Percentiles rank a stretch among this genome's conserved stretches.
These are phyloP conservation scores for Trypanosoma vivax DNA, from an alignment of 208 protist genomes.

Conservation along the genomic window DNA sequence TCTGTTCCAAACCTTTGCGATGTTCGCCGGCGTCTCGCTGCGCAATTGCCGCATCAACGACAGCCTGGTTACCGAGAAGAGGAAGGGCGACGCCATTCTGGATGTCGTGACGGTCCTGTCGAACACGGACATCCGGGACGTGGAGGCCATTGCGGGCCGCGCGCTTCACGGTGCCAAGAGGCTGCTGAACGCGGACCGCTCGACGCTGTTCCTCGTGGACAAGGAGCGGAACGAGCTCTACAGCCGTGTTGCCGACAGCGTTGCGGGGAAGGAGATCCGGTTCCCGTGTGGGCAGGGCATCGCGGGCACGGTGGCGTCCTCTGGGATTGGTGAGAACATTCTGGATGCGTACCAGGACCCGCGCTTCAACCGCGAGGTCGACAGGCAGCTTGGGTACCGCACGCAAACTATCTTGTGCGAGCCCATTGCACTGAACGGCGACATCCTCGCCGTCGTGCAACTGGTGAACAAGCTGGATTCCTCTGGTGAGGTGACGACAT, in stretches of 20 bases:
- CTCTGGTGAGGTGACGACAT: constrained; percentile 40
- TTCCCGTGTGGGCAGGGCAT: constrained; percentile 61
- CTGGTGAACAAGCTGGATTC: constrained; percentile 75
- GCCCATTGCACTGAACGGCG: constrained; percentile 67
- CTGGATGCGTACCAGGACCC: constrained; percentile 61
- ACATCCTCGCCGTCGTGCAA: constrained; percentile 83
- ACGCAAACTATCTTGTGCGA: constrained; percentile 38
- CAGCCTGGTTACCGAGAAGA: constrained; percentile 45
- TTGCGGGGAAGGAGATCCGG: constrained; percentile 48
- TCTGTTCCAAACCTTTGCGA: constrained; percentile 57
- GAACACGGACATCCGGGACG: constrained; percentile 63
- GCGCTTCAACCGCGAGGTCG: constrained; percentile 58
- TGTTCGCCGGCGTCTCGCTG: constrained; percentile 78
- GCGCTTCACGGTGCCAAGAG: constrained; percentile 60
- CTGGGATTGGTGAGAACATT: constrained; percentile 54
- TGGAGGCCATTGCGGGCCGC: constrained; percentile 48
- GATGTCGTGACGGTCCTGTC: constrained; percentile 55
- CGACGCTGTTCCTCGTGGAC: constrained; percentile 61
- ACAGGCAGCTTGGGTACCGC: constrained; percentile 61
- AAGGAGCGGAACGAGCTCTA: constrained; percentile 78
- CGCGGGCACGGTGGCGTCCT: constrained; percentile 49
- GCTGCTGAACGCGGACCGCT: constrained; percentile 57
- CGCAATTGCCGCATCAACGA: constrained; percentile 75
- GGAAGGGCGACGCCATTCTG: constrained; percentile 54
- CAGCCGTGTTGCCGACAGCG: constrained; percentile 54